phyloP scores from a whole-genome alignment of 176 grass and related monocot genomes.

The Bothriochloa decipiens region DNA sequence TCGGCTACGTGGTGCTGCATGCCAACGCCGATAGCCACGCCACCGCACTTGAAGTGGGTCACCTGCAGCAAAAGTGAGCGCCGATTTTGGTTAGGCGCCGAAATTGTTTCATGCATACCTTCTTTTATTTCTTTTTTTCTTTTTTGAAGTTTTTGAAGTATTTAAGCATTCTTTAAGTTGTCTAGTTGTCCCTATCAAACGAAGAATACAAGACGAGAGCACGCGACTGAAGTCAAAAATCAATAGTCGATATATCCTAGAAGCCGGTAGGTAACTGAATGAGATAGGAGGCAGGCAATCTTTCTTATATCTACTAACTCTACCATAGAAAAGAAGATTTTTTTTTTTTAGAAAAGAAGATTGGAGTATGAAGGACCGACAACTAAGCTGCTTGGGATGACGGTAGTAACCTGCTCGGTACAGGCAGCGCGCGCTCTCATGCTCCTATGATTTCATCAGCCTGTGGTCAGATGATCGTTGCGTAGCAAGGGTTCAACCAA shows the following conservation, averaged over 20 bases:
- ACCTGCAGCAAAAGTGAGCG: constrained; percentile 58
- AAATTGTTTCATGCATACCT: no score
- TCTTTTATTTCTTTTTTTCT: no score
- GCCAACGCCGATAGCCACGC: constrained; percentile 78
- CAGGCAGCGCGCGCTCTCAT: not conserved
- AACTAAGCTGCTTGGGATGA: not conserved
- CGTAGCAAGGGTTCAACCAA: not conserved
- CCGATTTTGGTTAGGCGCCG: not conserved
- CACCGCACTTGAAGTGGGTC: constrained; percentile 90
- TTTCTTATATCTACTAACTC: not conserved
- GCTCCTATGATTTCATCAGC: not conserved
- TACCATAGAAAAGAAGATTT: not conserved
- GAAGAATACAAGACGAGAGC: not conserved
- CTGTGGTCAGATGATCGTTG: not conserved
- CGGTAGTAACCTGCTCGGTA: not conserved
- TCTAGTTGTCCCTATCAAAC: not conserved
- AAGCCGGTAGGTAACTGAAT: constrained; percentile 6
- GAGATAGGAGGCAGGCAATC: not conserved
- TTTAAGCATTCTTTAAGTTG: not conserved
- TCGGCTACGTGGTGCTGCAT: constrained; percentile 97
- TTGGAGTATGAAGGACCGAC: not conserved
- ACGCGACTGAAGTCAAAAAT: not conserved
- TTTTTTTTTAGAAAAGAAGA: not conserved
- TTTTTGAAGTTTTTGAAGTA: not conserved
- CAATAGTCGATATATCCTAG: not conserved